Conservation (phyloP, 352 stramenopile species). For the Phytophthora idaei region DNA sequence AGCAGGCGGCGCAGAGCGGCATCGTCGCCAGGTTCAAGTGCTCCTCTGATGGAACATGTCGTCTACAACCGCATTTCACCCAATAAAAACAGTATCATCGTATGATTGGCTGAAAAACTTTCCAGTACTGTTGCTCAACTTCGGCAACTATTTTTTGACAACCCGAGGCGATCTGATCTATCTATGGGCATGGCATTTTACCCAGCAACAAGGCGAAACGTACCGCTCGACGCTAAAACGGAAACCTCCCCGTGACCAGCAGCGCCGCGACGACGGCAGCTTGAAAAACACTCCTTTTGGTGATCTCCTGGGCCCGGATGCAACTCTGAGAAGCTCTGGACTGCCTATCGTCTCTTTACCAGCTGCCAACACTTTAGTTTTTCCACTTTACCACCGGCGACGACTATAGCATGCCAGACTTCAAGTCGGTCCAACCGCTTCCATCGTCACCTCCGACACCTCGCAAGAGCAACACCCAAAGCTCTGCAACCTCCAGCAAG, state of each 20-base stretch:
- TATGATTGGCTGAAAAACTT: constrained; percentile 23
- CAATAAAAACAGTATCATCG: constrained; percentile 7
- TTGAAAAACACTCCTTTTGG: background rate
- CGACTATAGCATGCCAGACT: constrained; percentile 37
- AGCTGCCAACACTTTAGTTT: background rate
- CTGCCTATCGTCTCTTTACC: background rate
- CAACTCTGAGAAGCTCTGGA: constrained; percentile 8
- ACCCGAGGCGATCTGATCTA: background rate
- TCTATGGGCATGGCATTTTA: background rate
- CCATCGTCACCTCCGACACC: constrained; percentile 31
- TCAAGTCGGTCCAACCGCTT: constrained; percentile 54
- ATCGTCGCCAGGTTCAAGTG: constrained; percentile 43
- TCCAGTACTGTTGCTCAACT: constrained; percentile 3
- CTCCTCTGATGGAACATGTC: constrained; percentile 3
- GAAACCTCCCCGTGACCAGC: constrained; percentile 20
- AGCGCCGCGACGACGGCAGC: constrained; percentile 1
- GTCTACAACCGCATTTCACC: constrained; percentile 32
- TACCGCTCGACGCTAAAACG: constrained; percentile 24
- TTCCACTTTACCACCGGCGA: background rate
- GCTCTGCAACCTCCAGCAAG: constrained; percentile 41
- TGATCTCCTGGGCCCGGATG: constrained; percentile 17
- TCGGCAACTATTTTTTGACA: constrained; percentile 21
- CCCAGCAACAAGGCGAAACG: constrained; percentile 15
- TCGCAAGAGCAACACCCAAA: constrained; percentile 23
- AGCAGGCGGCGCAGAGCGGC: constrained; percentile 77